Percentiles rank a stretch among this genome's conserved stretches.
Conservation (phyloP, 2,329 filamentous ascomycete species). For the Herpotrichia juniperi region DNA sequence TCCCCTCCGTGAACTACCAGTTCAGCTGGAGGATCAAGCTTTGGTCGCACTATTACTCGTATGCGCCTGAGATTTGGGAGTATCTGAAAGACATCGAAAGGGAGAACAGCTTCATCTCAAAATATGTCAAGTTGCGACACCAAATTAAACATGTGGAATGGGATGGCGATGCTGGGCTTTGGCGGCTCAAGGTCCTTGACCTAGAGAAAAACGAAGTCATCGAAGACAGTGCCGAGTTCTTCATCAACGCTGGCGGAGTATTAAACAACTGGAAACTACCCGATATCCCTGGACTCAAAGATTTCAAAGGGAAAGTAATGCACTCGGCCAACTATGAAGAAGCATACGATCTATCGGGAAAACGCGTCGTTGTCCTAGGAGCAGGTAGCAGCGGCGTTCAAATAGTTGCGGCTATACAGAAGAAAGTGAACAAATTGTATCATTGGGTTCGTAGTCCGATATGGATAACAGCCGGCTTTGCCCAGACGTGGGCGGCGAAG, state of each 20-base stretch:
- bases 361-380: conserved; percentile 12
- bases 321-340: conserved; percentile 14
- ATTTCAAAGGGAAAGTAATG: conserved; percentile 11
- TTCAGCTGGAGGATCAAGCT: conserved; percentile 11
- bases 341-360: conserved; percentile 5
- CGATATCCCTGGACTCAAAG: conserved; percentile 7
- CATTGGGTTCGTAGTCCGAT: conserved; percentile 5
- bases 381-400: conserved; percentile 6
- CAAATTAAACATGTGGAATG: conserved; percentile 20
- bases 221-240: conserved; percentile 6
- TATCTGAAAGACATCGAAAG: conserved; percentile 56
- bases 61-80: conserved; percentile 36
- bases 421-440: conserved; percentile 5
- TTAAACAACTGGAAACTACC: conserved; percentile 12
- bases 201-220: not conserved
- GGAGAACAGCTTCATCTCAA: conserved; percentile 50
- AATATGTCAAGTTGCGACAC: conserved; percentile 56
- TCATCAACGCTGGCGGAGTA: conserved; percentile 7
- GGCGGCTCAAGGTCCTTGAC: conserved; percentile 5
- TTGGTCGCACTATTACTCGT: conserved; percentile 14
- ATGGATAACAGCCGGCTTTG: conserved; percentile 55
- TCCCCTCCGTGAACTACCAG: conserved; percentile 13
- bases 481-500: conserved; percentile 53
- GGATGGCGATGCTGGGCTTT: conserved; percentile 6
- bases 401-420: conserved; percentile 6